Conservation (phyloP, 495 filamentous ascomycete species). For the Halenospora varia region DNA sequence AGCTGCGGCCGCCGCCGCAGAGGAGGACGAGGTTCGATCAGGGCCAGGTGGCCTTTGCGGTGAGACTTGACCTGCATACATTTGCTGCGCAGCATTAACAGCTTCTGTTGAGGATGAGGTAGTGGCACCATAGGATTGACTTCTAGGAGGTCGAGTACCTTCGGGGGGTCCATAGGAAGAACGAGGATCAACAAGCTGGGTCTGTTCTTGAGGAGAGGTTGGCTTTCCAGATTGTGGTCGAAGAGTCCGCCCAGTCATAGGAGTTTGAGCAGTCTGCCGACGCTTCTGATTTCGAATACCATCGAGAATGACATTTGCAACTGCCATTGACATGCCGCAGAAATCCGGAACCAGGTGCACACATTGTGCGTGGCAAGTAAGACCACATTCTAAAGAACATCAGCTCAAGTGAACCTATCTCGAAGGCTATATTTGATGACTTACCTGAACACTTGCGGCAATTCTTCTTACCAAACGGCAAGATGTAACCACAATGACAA, state of each 20-base stretch:
- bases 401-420: not conserved
- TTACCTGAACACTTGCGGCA: conserved; percentile 85
- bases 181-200: conserved; percentile 31
- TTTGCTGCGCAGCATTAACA: conserved; percentile 43
- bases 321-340: conserved; percentile 98
- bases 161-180: conserved; percentile 42
- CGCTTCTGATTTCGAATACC: conserved; percentile 59
- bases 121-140: conserved; percentile 33
- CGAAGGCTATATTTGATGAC: conserved; percentile 13
- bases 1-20: conserved; percentile 43
- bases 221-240: conserved; percentile 46
- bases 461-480: conserved; percentile 95
- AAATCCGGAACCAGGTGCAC: conserved; percentile 97
- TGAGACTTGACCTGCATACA: conserved; percentile 34
- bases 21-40: conserved; percentile 40
- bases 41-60: conserved; percentile 34
- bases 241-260: conserved; percentile 62
- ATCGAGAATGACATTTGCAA: conserved; percentile 86
- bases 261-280: conserved; percentile 39
- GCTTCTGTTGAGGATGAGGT: conserved; percentile 30
- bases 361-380: conserved; percentile 88
- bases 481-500: conserved; percentile 96
- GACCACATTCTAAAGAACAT: conserved; percentile 67
- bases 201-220: conserved; percentile 24
- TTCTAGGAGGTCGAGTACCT: conserved; percentile 32